A percentile compares a stretch with the other conserved stretches of the same genome.
phyloP scores from a whole-genome alignment of 306 rosid genomes.

The Hylodesmum podocarpum region DNA sequence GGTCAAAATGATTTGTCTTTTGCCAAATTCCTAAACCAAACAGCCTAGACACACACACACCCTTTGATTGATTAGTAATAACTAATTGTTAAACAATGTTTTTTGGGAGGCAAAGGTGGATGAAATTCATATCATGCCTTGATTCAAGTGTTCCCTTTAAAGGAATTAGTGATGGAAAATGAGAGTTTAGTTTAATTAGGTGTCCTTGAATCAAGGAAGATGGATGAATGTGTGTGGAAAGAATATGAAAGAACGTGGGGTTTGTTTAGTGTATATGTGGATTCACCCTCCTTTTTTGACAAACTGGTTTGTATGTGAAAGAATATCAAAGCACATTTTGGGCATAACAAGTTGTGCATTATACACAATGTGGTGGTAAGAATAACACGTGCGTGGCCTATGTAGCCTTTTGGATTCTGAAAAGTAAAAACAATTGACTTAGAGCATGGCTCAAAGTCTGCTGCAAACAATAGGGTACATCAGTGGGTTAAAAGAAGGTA shows the following conservation, averaged over 20 bases:
- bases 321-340: slow-evolving; percentile 41
- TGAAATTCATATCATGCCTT: slow-evolving; percentile 33
- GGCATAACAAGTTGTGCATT: slow-evolving; percentile 27
- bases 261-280: background rate
- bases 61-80: slow-evolving; percentile 18
- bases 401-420: background rate
- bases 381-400: slow-evolving; percentile 23
- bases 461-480: background rate
- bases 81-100: background rate
- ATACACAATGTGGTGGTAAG: background rate
- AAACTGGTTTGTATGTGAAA: slow-evolving; percentile 27
- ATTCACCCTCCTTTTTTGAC: slow-evolving; percentile 43
- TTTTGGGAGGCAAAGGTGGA: slow-evolving; percentile 23
- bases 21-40: slow-evolving; percentile 7
- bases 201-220: slow-evolving; percentile 50
- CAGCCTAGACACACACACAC: background rate
- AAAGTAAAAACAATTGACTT: slow-evolving; percentile 14
- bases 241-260: slow-evolving; percentile 30
- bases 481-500: slow-evolving; percentile 17
- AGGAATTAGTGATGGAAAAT: slow-evolving; percentile 10
- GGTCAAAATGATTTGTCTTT: slow-evolving; percentile 27
- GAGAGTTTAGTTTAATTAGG: slow-evolving; percentile 19
- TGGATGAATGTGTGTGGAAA: slow-evolving; percentile 26
- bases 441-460: background rate
- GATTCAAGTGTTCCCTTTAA: slow-evolving; percentile 44